These are phyloP conservation scores for Wickerhamiella dianesei DNA, from an alignment of 805 yeast genomes.

Conservation along the genomic window DNA sequence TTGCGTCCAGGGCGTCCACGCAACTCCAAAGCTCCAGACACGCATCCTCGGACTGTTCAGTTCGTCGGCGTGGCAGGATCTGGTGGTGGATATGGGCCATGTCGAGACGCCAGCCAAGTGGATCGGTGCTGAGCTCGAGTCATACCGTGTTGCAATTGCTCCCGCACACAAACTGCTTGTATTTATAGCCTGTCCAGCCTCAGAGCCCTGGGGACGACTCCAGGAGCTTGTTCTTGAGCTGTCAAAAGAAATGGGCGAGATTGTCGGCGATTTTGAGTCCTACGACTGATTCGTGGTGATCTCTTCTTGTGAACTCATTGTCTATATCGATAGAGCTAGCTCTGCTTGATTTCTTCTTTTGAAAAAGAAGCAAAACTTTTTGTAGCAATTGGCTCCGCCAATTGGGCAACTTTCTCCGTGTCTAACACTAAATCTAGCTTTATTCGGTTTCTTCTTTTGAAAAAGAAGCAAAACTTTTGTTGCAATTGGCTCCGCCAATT, in stretches of 20 bases:
- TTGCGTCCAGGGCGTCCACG: conserved; percentile 2
- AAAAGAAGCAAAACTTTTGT: no score
- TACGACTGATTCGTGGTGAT: no score
- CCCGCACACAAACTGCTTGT: conserved; percentile 19
- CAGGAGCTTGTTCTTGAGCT: conserved; percentile 13
- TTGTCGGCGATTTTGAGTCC: conserved; percentile 9
- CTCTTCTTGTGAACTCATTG: no score
- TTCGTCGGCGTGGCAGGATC: conserved; percentile 18
- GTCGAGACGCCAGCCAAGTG: conserved; percentile 8
- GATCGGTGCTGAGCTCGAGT: conserved; percentile 20
- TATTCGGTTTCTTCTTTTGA: no score
- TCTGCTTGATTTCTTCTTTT: no score
- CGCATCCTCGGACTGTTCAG: conserved; percentile 23
- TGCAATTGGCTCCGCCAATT: no score
- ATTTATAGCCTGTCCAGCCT: conserved; percentile 15
- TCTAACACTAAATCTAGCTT: no score
- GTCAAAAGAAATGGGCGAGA: conserved; percentile 5
- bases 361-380: no score
- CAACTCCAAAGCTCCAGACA: conserved; percentile 19
- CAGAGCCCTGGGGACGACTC: conserved; percentile 18
- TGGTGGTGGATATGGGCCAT: background rate
- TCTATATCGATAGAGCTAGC: no score
- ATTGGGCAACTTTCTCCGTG: no score
- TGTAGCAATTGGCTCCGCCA: no score
- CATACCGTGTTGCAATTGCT: conserved; percentile 13